Percentiles rank a stretch among this genome's conserved stretches.
Evolutionary conservation across 768 basidiomycete species (phyloP).

Genomic region (Leccinum variicolor): DNA sequence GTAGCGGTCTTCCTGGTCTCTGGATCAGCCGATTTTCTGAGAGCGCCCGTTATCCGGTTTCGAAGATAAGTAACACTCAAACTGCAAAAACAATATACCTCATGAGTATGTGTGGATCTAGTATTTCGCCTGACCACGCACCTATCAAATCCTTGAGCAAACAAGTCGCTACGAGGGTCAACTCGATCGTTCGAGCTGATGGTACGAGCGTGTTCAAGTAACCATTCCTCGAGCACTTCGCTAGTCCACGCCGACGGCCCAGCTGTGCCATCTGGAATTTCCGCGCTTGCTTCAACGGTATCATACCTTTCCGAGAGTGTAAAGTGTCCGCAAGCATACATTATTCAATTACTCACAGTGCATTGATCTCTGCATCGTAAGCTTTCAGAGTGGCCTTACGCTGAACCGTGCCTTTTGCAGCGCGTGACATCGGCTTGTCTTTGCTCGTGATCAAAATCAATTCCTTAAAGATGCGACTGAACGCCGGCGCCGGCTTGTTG

Average conservation of each 20-base stretch:
- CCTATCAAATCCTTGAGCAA: slow-evolving; percentile 39
- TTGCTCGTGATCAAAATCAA: slow-evolving; percentile 47
- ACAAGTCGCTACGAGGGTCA: slow-evolving; percentile 23
- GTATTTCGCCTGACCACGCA: slow-evolving; percentile 2
- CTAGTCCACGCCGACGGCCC: slow-evolving; percentile 26
- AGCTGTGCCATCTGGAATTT: slow-evolving; percentile 15
- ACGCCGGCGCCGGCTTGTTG: slow-evolving; percentile 38
- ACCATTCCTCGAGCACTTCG: slow-evolving; percentile 23
- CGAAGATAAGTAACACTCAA: slow-evolving; percentile 31
- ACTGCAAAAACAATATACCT: slow-evolving; percentile 3
- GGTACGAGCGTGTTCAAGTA: slow-evolving; percentile 22
- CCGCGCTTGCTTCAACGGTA: slow-evolving; percentile 27
- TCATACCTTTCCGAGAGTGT: slow-evolving; percentile 25
- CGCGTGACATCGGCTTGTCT: slow-evolving; percentile 41
- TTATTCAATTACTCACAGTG: slow-evolving; percentile 31
- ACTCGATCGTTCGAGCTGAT: slow-evolving; percentile 7
- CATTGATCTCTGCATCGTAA: slow-evolving; percentile 47
- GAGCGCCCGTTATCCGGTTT: slow-evolving; percentile 17
- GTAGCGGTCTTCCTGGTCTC: slow-evolving; percentile 24
- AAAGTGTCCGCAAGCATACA: background rate
- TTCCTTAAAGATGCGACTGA: slow-evolving; percentile 48
- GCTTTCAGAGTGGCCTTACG: slow-evolving; percentile 36
- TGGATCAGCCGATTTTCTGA: slow-evolving; percentile 31
- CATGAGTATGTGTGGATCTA: background rate
- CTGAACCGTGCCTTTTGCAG: slow-evolving; percentile 45